Evolutionary conservation across 768 basidiomycete species (phyloP).

Genomic region (Pholiota microspora): DNA sequence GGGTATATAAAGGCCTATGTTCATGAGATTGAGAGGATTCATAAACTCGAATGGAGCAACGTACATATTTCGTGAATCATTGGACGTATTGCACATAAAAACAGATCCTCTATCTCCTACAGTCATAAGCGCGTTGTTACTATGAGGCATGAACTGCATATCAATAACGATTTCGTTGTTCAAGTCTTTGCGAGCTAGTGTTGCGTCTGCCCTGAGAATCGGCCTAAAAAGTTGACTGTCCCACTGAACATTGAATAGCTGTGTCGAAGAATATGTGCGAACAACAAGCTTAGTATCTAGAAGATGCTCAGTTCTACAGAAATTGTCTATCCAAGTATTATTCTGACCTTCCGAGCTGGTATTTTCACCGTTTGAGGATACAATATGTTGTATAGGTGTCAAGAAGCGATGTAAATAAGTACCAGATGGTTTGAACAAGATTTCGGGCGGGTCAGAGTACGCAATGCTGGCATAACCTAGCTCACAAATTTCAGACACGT

Average conservation of each 20-base stretch:
- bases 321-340: neutral
- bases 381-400: constrained; percentile 70
- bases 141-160: constrained; percentile 35
- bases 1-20: neutral
- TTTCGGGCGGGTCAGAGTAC: constrained; percentile 21
- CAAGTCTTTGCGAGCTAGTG: constrained; percentile 37
- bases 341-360: constrained; percentile 5
- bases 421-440: constrained; percentile 39
- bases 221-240: constrained; percentile 13
- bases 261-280: constrained; percentile 23
- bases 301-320: neutral
- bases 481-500: neutral
- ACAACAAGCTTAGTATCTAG: constrained; percentile 23
- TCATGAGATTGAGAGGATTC: neutral
- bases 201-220: constrained; percentile 27
- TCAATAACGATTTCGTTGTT: constrained; percentile 45
- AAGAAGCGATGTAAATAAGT: constrained; percentile 46
- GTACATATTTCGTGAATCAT: constrained; percentile 39
- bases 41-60: constrained; percentile 13
- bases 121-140: constrained; percentile 35
- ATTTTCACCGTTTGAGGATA: constrained; percentile 25
- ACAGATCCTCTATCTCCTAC: constrained; percentile 54
- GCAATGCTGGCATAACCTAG: constrained; percentile 50
- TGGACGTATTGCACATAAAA: constrained; percentile 41
- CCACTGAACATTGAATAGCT: constrained; percentile 15